phyloP scores from a whole-genome alignment of 78 protist genomes.

The Parvularia atlantis region DNA sequence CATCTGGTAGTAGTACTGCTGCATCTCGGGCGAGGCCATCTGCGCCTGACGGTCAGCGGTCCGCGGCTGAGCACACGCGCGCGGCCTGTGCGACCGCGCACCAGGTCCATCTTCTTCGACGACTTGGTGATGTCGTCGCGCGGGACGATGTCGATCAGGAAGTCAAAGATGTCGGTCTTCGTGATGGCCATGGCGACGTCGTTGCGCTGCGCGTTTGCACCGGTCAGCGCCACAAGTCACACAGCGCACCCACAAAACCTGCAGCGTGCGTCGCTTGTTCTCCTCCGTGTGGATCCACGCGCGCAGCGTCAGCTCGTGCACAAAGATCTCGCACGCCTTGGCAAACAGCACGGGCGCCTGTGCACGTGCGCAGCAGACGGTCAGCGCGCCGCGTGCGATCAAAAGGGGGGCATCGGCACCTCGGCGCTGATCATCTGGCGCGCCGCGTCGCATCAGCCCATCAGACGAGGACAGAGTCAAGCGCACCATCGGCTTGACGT shows the following conservation, averaged over 20 bases:
- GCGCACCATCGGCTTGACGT: slow-evolving; percentile 31
- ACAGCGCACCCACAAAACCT: too few relatives aligned
- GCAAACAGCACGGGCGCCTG: slow-evolving; percentile 63
- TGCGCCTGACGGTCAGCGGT: too few relatives aligned
- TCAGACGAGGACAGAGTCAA: not conserved
- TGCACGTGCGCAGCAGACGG: not conserved
- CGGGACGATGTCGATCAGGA: slow-evolving; percentile 72
- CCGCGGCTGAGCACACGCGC: too few relatives aligned
- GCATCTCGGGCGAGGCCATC: too few relatives aligned
- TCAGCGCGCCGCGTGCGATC: too few relatives aligned
- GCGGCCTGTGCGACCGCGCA: too few relatives aligned
- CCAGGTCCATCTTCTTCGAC: too few relatives aligned
- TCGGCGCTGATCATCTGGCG: slow-evolving; percentile 31
- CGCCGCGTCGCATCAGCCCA: not conserved
- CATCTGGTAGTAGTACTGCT: too few relatives aligned
- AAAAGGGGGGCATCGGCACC: slow-evolving; percentile 13
- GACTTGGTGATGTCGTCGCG: slow-evolving; percentile 60
- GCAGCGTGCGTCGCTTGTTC: slow-evolving; percentile 59
- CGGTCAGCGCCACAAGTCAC: too few relatives aligned
- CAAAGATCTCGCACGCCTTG: slow-evolving; percentile 77
- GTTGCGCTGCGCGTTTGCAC: slow-evolving; percentile 35
- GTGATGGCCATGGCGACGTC: slow-evolving; percentile 69
- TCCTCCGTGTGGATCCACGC: slow-evolving; percentile 69
- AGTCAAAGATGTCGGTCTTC: slow-evolving; percentile 58
- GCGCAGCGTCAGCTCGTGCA: slow-evolving; percentile 62